A percentile compares a stretch with the other conserved stretches of the same genome.
These are phyloP conservation scores for Hypoxylon sp. DNA, from an alignment of 2,329 filamentous ascomycete genomes.

Conservation along the genomic window DNA sequence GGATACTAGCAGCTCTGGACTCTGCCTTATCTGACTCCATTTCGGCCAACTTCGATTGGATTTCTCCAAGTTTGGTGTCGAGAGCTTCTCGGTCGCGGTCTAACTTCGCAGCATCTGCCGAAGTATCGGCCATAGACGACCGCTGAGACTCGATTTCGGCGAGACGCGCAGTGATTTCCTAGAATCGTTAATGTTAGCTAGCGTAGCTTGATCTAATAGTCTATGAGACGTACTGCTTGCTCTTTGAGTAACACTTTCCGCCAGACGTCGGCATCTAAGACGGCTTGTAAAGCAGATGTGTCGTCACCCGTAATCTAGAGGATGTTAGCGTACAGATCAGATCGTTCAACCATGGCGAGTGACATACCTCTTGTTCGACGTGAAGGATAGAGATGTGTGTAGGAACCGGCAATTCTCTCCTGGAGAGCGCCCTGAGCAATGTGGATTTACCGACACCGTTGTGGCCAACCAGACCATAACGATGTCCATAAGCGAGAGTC, in stretches of 20 bases:
- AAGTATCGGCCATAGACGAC: constrained; percentile 88
- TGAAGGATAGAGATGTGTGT: constrained; percentile 99
- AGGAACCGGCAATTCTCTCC: constrained; percentile 93
- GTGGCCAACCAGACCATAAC: constrained; percentile 97
- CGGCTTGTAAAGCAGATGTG: constrained; percentile 93
- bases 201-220: not conserved
- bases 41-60: constrained; percentile 92
- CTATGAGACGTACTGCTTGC: constrained; percentile 75
- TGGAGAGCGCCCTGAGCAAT: constrained; percentile 89
- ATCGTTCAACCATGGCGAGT: not conserved
- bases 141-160: constrained; percentile 83
- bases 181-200: constrained; percentile 57
- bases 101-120: constrained; percentile 85
- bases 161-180: constrained; percentile 84
- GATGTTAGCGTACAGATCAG: constrained; percentile 41
- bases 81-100: constrained; percentile 91
- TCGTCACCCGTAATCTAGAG: constrained; percentile 90
- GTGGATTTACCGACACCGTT: constrained; percentile 99
- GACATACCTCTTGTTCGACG: constrained; percentile 91
- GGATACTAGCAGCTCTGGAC: constrained; percentile 92
- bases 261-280: constrained; percentile 98
- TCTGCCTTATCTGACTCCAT: constrained; percentile 99
- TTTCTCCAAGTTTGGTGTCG: constrained; percentile 90
- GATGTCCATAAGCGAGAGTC: constrained; percentile 90
- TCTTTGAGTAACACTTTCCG: constrained; percentile 93